Conservation (phyloP, 768 basidiomycete species). For the Terana coerulea region DNA sequence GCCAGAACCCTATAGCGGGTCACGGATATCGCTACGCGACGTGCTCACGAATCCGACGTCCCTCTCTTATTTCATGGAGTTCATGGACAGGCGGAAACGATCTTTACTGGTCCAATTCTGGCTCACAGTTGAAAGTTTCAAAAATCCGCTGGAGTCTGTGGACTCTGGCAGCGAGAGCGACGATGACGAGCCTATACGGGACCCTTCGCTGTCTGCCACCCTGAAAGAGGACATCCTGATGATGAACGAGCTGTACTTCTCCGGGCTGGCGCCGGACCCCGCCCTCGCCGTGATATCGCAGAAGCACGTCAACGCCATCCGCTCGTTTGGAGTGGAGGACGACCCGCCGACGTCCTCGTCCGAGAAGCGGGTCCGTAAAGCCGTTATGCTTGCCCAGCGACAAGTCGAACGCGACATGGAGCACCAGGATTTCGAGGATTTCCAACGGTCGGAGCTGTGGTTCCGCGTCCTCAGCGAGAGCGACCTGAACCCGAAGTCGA, state of each 20-base stretch:
- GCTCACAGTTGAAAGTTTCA: conserved; percentile 97
- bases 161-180: conserved; percentile 55
- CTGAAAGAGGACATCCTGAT: conserved; percentile 85
- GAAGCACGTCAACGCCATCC: conserved; percentile 69
- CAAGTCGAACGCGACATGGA: conserved; percentile 89
- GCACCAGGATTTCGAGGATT: conserved; percentile 80
- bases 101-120: conserved; percentile 93
- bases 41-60: conserved; percentile 87
- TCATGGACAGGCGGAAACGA: conserved; percentile 87
- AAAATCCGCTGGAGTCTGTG: conserved; percentile 87
- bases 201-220: conserved; percentile 52
- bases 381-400: conserved; percentile 79
- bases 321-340: conserved; percentile 55
- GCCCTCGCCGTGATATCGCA: conserved; percentile 61
- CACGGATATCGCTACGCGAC: conserved; percentile 64
- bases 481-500: conserved; percentile 29
- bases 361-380: conserved; percentile 61
- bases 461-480: conserved; percentile 81
- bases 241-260: conserved; percentile 87
- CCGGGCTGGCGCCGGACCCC: conserved; percentile 50
- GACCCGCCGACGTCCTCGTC: conserved; percentile 37
- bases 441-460: conserved; percentile 87
- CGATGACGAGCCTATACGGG: conserved; percentile 59
- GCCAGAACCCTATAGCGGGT: conserved; percentile 40
- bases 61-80: conserved; percentile 96